Evolutionary conservation across 2,329 filamentous ascomycete species (phyloP).

Genomic region (Aspergillus japonicus): DNA sequence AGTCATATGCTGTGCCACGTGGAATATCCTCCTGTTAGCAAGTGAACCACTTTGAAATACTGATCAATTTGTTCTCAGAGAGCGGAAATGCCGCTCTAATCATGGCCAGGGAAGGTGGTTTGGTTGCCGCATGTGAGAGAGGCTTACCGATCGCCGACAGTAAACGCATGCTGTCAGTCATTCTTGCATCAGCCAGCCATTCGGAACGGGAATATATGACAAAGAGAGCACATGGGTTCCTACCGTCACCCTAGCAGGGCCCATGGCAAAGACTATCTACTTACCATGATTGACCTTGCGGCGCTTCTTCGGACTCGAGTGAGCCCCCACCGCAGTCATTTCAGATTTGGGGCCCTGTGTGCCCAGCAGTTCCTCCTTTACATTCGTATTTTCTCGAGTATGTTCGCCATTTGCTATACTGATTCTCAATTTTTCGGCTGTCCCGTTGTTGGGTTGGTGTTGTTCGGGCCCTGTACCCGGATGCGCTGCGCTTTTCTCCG

Average conservation of each 20-base stretch:
- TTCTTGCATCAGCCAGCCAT: background rate
- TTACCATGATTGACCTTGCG: constrained; percentile 88
- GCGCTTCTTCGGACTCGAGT: constrained; percentile 71
- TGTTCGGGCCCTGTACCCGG: constrained; percentile 27
- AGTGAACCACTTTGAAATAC: constrained; percentile 23
- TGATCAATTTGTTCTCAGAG: constrained; percentile 12
- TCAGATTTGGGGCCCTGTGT: constrained; percentile 35
- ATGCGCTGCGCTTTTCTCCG: constrained; percentile 28
- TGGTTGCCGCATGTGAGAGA: background rate
- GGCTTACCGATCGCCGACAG: constrained; percentile 84
- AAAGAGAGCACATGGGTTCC: constrained; percentile 12
- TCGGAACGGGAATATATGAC: constrained; percentile 6
- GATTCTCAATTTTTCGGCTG: constrained; percentile 21
- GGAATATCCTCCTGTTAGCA: constrained; percentile 48
- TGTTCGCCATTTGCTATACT: constrained; percentile 21
- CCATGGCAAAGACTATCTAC: constrained; percentile 37
- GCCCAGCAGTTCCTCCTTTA: constrained; percentile 28
- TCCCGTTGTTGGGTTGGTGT: constrained; percentile 29
- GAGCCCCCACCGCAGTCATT: constrained; percentile 32
- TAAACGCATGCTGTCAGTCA: constrained; percentile 71
- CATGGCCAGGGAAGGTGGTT: background rate
- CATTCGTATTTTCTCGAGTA: constrained; percentile 30
- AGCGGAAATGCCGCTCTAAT: background rate
- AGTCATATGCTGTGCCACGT: constrained; percentile 75
- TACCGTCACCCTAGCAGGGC: constrained; percentile 27